A percentile compares a stretch with the other conserved stretches of the same genome.
Conservation (phyloP, 257 asterid species). For the Fraxinus excelsior region DNA sequence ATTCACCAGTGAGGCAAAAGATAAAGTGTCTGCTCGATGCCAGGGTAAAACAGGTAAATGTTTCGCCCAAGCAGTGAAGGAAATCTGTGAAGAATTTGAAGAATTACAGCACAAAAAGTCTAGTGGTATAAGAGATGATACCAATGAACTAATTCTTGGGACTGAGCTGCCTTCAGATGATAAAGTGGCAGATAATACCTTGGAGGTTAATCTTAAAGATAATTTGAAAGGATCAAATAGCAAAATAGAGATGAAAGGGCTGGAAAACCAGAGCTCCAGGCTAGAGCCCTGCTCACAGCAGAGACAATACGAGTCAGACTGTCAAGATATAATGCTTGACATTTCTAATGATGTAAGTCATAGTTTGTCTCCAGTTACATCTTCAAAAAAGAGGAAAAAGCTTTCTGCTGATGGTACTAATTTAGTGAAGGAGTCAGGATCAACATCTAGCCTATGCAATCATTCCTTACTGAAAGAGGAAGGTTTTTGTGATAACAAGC, state of each 20-base stretch:
- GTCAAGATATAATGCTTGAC: conserved; percentile 35
- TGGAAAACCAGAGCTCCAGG: conserved; percentile 38
- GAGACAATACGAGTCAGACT: conserved; percentile 39
- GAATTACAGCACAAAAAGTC: conserved; percentile 48
- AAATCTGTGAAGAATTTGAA: conserved; percentile 79
- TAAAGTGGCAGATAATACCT: conserved; percentile 41
- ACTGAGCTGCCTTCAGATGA: conserved; percentile 40
- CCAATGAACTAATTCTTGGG: conserved; percentile 37
- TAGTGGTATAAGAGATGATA: conserved; percentile 46
- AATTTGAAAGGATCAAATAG: conserved; percentile 29
- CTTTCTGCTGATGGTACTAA: conserved; percentile 31
- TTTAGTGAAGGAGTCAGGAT: conserved; percentile 32
- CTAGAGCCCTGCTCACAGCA: conserved; percentile 48
- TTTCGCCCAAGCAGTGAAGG: conserved; percentile 73
- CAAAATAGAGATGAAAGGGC: conserved; percentile 40
- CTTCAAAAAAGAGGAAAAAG: conserved; percentile 39
- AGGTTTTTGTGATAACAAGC: conserved; percentile 32
- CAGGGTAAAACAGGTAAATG: conserved; percentile 59
- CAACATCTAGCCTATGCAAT: conserved; percentile 35
- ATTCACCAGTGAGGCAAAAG: conserved; percentile 65
- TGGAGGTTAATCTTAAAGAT: conserved; percentile 35
- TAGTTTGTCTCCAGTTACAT: conserved; percentile 32
- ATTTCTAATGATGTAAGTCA: conserved; percentile 30
- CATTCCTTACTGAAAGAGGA: conserved; percentile 30
- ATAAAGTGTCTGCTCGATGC: conserved; percentile 67